A percentile compares a stretch with the other conserved stretches of the same genome.
These are phyloP conservation scores for Achaetomium macrosporum DNA, from an alignment of 2,329 filamentous ascomycete species.

Conservation along the genomic window DNA sequence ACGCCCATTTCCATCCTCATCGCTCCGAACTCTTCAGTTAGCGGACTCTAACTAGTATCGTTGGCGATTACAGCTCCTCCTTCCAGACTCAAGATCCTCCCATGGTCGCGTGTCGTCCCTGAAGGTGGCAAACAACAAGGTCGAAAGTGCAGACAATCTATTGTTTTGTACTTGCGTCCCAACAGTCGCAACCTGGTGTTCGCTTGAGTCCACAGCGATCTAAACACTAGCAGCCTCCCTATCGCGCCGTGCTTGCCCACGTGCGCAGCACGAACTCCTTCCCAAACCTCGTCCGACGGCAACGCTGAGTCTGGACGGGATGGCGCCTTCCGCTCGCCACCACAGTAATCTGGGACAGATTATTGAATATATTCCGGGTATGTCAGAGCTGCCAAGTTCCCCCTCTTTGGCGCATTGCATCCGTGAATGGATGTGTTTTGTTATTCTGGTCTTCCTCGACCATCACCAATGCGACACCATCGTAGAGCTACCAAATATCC, in stretches of 20 bases:
- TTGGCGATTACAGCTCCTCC: too few relatives aligned
- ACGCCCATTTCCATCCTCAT: slow-evolving; percentile 1
- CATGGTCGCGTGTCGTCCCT: too few relatives aligned
- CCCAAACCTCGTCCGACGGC: slow-evolving; percentile 14
- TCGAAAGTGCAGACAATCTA: too few relatives aligned
- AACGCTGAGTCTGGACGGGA: slow-evolving; percentile 28
- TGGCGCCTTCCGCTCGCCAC: slow-evolving; percentile 46
- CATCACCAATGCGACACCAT: slow-evolving; percentile 21
- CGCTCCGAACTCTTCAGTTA: not conserved
- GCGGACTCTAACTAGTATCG: too few relatives aligned
- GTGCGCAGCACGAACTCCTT: slow-evolving; percentile 1
- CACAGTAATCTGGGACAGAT: slow-evolving; percentile 71
- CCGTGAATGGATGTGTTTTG: not conserved
- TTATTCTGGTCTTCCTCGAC: slow-evolving; percentile 1
- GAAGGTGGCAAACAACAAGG: too few relatives aligned
- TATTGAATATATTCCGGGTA: slow-evolving; percentile 94
- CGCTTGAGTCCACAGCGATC: too few relatives aligned
- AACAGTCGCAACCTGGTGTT: too few relatives aligned
- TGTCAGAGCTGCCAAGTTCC: slow-evolving; percentile 27
- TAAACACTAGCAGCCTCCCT: not conserved
- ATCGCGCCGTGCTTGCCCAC: not conserved
- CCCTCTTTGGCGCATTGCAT: not conserved
- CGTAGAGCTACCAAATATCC: slow-evolving; percentile 19
- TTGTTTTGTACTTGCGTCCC: too few relatives aligned
- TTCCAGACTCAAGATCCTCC: too few relatives aligned